Conservation (phyloP, 352 stramenopile species). For the Globisporangium acanthophoron region DNA sequence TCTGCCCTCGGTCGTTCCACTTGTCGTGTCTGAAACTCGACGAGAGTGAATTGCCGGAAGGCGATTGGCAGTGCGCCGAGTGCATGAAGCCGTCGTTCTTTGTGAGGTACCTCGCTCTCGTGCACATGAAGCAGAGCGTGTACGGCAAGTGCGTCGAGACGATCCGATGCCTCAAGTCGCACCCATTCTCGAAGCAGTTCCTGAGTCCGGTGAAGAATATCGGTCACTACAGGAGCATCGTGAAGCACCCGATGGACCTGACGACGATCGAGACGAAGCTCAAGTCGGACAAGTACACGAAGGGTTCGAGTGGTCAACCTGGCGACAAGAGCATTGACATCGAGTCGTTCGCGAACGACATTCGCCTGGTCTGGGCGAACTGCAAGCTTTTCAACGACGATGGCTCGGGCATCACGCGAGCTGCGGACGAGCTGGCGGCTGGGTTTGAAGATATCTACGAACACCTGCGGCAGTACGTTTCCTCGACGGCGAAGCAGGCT, state of each 20-base stretch:
- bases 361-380: slow-evolving; percentile 80
- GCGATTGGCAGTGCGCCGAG: slow-evolving; percentile 78
- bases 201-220: slow-evolving; percentile 70
- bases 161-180: slow-evolving; percentile 58
- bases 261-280: slow-evolving; percentile 69
- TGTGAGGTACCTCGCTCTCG: slow-evolving; percentile 33
- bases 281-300: slow-evolving; percentile 47
- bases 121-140: slow-evolving; percentile 47
- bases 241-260: slow-evolving; percentile 81
- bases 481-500: background rate
- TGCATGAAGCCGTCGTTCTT: slow-evolving; percentile 75
- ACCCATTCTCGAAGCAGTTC: slow-evolving; percentile 80
- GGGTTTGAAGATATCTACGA: slow-evolving; percentile 65
- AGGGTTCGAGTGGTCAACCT: slow-evolving; percentile 10
- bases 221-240: slow-evolving; percentile 62
- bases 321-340: slow-evolving; percentile 39
- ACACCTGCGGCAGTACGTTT: slow-evolving; percentile 28
- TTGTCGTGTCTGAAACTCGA: slow-evolving; percentile 72
- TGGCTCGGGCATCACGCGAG: slow-evolving; percentile 69
- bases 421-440: slow-evolving; percentile 54
- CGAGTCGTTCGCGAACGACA: slow-evolving; percentile 57
- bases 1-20: slow-evolving; percentile 91
- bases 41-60: slow-evolving; percentile 66
- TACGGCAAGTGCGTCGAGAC: slow-evolving; percentile 63
- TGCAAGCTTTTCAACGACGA: slow-evolving; percentile 86